A percentile compares a stretch with the other conserved stretches of the same genome.
Conservation (phyloP, 768 basidiomycete genomes). For the Leccinum longicurvipes region DNA sequence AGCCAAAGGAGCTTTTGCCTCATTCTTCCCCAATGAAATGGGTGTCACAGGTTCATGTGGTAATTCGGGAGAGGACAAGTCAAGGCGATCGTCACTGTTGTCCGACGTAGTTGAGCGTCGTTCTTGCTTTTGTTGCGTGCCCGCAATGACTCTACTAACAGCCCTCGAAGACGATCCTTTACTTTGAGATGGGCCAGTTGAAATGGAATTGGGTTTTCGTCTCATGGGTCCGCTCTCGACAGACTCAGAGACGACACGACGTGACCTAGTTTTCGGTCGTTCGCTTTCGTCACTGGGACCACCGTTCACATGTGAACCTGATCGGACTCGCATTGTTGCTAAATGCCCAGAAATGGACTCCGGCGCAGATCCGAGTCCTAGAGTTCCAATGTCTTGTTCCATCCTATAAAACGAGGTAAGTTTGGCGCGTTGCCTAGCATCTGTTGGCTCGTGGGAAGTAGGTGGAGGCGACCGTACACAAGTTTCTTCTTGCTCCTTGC, state of each 20-base stretch:
- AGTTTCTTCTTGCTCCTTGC: constrained; percentile 8
- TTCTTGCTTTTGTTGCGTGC: constrained; percentile 2
- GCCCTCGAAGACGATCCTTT: constrained; percentile 10
- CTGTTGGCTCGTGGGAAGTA: constrained; percentile 6
- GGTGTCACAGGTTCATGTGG: constrained; percentile 33
- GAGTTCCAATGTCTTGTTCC: constrained; percentile 2
- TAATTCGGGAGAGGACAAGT: constrained; percentile 30
- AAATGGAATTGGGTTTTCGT: constrained; percentile 2
- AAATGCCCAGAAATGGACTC: constrained; percentile 30
- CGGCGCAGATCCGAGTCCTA: constrained; percentile 20
- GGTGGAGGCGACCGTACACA: not conserved
- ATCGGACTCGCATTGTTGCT: constrained; percentile 19
- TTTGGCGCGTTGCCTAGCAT: constrained; percentile 12
- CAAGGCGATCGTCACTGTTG: constrained; percentile 9
- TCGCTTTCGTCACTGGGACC: not conserved
- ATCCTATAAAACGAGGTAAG: constrained; percentile 10
- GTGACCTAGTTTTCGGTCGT: constrained; percentile 1
- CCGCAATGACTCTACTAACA: not conserved
- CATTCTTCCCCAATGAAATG: constrained; percentile 25
- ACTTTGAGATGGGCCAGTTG: not conserved
- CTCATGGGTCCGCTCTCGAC: constrained; percentile 1
- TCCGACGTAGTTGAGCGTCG: constrained; percentile 17
- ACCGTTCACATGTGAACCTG: constrained; percentile 10
- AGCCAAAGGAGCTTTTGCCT: constrained; percentile 7
- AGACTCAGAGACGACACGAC: constrained; percentile 22